Evolutionary conservation across 345 rosid species (phyloP).

Genomic region (Rubroshorea leprosula): DNA sequence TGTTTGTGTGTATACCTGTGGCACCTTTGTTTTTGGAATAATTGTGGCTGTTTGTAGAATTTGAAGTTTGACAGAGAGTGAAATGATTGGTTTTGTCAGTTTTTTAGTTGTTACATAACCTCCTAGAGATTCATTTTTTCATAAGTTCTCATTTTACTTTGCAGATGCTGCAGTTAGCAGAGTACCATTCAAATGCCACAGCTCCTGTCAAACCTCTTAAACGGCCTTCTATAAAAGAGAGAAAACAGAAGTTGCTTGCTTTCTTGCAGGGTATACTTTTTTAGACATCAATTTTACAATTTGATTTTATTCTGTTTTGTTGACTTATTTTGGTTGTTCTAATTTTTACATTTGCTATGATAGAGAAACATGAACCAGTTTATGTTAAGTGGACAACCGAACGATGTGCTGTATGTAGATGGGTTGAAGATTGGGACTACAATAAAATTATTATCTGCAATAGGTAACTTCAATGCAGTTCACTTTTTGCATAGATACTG

Average conservation of each 20-base stretch:
- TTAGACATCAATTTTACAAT: constrained; percentile 8
- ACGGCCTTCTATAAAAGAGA: constrained; percentile 63
- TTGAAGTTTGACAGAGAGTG: not conserved
- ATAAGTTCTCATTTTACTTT: constrained; percentile 20
- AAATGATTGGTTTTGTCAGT: not conserved
- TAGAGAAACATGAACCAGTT: constrained; percentile 81
- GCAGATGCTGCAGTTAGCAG: constrained; percentile 93
- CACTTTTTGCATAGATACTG: not conserved
- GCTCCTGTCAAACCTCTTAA: constrained; percentile 56
- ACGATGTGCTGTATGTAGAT: constrained; percentile 97
- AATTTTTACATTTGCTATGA: constrained; percentile 13
- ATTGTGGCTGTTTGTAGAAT: not conserved
- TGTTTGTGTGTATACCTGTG: too few species aligned
- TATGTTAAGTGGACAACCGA: constrained; percentile 92
- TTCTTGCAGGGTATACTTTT: constrained; percentile 60
- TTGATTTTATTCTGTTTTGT: not conserved
- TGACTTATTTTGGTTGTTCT: constrained; percentile 4
- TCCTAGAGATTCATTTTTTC: constrained; percentile 1
- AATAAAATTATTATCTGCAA: constrained; percentile 97
- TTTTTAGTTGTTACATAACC: constrained; percentile 3
- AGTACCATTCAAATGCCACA: constrained; percentile 60
- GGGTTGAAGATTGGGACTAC: constrained; percentile 99
- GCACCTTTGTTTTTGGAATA: too few species aligned
- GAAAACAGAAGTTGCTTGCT: constrained; percentile 70
- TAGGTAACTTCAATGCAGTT: constrained; percentile 45